Base-by-base conservation (phyloP, 192 early-diverging fungal genomes). In the Phycomyces blakesleeanus region DNA sequence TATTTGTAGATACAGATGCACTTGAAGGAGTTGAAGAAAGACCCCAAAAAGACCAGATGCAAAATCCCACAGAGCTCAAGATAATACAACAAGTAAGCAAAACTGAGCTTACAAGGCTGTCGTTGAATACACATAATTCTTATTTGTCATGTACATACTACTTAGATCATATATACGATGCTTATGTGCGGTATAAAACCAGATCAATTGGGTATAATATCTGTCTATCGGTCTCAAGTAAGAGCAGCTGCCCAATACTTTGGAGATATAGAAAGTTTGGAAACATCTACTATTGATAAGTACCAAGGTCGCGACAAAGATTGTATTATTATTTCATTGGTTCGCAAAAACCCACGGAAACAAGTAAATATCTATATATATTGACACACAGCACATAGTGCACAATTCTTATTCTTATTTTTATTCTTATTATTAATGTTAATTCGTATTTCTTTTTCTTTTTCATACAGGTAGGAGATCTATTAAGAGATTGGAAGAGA, bases 271-370 rank as follows among this genome's bases (percentile, higher is more conserved):
- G 52, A 73, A 10, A 61, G 61, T 0, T 57, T 97, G 10, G 94
- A 96, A 57, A 72, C 92, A 52, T 83, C 86, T 20, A 98, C 96
- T 3, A 86, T 98, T 29, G 96, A 98, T 76, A 85, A 88, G 58
- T 96, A 87, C 71, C 96, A 98, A 74, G 96, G 96, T 27, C 85
- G 91, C 15, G 96, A 98, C 69, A 93, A 95, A 68, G 87, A 91
- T 4, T 89, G 90, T 55, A 86, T 97, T n/a, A 69, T 98, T 16
- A 81, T 98, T 2, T 95, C 93, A 8, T 80, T 93, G 51, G 95
- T 97, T 21, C 79, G 94, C 50, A 90, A 88, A 56, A 98, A 98
- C 71, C 21, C 57, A 1, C 67, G 78, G 2, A 73, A 77, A 41
- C 82, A 83, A 14, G 90, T 87, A 76, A 76, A 75, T 66, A 22